phyloP scores from a whole-genome alignment of 106 monocot species.

The Iris macrosiphon region DNA sequence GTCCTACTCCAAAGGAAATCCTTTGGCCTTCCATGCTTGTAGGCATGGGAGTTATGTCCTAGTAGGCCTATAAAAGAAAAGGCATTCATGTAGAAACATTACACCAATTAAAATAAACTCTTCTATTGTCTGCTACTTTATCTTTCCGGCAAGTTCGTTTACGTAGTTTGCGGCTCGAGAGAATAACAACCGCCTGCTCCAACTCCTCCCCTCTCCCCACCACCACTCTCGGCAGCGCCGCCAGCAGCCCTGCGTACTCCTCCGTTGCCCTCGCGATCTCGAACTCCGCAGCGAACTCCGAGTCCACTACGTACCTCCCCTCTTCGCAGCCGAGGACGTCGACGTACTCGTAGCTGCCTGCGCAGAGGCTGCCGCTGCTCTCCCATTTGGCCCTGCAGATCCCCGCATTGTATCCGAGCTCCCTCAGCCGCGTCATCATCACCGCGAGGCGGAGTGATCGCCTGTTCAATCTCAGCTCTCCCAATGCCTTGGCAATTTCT shows the following conservation, averaged over 20 bases:
- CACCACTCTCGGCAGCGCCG: slow-evolving; percentile 25
- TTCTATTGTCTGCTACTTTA: too few relatives aligned
- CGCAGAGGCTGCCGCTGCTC: slow-evolving; percentile 1
- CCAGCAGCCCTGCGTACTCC: slow-evolving; percentile 24
- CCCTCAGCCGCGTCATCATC: slow-evolving; percentile 29
- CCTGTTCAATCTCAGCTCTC: background rate
- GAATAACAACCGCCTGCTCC: slow-evolving; percentile 13
- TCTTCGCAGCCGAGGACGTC: slow-evolving; percentile 16
- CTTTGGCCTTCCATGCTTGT: too few relatives aligned
- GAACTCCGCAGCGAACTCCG: slow-evolving; percentile 42
- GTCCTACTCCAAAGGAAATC: too few relatives aligned
- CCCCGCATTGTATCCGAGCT: slow-evolving; percentile 42
- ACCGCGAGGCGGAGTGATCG: slow-evolving; percentile 17
- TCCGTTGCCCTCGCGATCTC: slow-evolving; percentile 47
- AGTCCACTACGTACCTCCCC: slow-evolving; percentile 40
- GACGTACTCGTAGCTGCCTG: slow-evolving; percentile 52
- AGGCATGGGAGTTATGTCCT: too few relatives aligned
- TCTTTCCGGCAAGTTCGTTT: too few relatives aligned
- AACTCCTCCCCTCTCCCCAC: slow-evolving; percentile 33
- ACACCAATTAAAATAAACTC: too few relatives aligned
- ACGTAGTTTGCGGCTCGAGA: too few relatives aligned
- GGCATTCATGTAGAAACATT: too few relatives aligned
- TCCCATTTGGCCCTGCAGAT: slow-evolving; percentile 48
- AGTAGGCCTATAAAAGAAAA: too few relatives aligned
- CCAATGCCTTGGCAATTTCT: background rate